phyloP scores from a whole-genome alignment of 2,329 filamentous ascomycete species.

The Sclerotinia trifoliorum region DNA sequence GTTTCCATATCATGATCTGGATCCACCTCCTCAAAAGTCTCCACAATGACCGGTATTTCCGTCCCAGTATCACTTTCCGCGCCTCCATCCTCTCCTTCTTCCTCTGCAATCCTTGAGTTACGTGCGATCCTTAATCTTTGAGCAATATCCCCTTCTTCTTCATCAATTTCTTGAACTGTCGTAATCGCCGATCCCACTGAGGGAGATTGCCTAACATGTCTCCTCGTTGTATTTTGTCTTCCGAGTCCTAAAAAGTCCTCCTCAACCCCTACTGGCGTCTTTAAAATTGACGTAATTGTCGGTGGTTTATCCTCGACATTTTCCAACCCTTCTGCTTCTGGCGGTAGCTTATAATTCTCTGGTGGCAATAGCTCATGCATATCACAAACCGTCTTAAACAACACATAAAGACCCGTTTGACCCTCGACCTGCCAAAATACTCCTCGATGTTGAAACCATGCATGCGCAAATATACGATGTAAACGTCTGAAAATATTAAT shows the following conservation, averaged over 20 bases:
- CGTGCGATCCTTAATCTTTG: conserved; percentile 49
- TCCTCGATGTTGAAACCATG: conserved; percentile 95
- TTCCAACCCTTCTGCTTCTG: conserved; percentile 86
- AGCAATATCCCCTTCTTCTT: conserved; percentile 62
- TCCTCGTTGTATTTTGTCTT: conserved; percentile 69
- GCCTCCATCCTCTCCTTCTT: conserved; percentile 8
- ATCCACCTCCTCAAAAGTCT: conserved; percentile 36
- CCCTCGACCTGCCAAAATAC: conserved; percentile 94
- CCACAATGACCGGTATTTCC: conserved; percentile 39
- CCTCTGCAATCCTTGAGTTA: conserved; percentile 43
- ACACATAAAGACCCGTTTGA: conserved; percentile 86
- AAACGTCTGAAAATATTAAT: conserved; percentile 93
- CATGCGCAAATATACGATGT: conserved; percentile 96
- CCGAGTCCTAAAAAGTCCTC: conserved; percentile 54
- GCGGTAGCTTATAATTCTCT: conserved; percentile 93
- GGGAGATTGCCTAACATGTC: conserved; percentile 77
- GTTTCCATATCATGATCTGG: conserved; percentile 27
- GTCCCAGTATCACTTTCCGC: conserved; percentile 22
- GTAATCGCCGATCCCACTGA: conserved; percentile 76
- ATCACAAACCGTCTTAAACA: conserved; percentile 97
- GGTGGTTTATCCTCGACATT: conserved; percentile 46
- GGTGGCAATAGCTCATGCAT: conserved; percentile 83
- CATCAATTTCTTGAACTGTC: conserved; percentile 79
- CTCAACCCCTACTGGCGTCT: conserved; percentile 44
- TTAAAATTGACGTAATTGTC: conserved; percentile 40